These are phyloP conservation scores for Avicennia marina DNA, from an alignment of 257 asterid species.

Conservation along the genomic window DNA sequence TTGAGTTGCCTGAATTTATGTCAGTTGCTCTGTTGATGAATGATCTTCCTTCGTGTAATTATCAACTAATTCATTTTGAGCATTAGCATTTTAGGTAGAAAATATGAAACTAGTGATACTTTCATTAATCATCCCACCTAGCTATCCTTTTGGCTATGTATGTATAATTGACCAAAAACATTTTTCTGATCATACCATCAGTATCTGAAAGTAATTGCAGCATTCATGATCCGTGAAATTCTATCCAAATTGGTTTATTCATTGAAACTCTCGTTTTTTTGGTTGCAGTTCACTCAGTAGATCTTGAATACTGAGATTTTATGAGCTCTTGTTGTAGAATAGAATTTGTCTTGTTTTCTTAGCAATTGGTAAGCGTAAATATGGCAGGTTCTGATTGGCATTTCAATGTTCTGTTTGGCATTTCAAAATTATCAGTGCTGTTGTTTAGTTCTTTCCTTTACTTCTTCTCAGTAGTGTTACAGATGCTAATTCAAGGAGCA, in stretches of 20 bases:
- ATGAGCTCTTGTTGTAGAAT: too few relatives aligned
- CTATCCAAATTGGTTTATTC: not conserved
- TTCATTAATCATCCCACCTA: not conserved
- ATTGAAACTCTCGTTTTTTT: not conserved
- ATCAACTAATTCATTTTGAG: not conserved
- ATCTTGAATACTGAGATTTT: too few relatives aligned
- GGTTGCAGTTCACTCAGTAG: not conserved
- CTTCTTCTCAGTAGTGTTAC: not conserved
- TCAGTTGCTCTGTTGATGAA: not conserved
- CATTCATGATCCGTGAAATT: not conserved
- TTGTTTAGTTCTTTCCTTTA: not conserved
- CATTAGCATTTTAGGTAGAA: too few relatives aligned
- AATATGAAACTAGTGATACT: not conserved
- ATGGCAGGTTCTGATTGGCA: too few relatives aligned
- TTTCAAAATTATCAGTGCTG: not conserved
- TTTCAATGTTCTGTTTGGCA: not conserved
- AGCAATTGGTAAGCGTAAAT: too few relatives aligned
- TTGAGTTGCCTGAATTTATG: not conserved
- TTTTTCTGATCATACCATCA: too few relatives aligned
- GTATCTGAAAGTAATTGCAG: not conserved
- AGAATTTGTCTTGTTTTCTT: too few relatives aligned
- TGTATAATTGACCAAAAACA: too few relatives aligned
- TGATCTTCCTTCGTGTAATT: not conserved
- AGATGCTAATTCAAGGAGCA: slow-evolving; percentile 17
- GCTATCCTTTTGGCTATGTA: not conserved